Conservation (phyloP, 495 filamentous ascomycete species). For the Penicillium cosmopolitanum region DNA sequence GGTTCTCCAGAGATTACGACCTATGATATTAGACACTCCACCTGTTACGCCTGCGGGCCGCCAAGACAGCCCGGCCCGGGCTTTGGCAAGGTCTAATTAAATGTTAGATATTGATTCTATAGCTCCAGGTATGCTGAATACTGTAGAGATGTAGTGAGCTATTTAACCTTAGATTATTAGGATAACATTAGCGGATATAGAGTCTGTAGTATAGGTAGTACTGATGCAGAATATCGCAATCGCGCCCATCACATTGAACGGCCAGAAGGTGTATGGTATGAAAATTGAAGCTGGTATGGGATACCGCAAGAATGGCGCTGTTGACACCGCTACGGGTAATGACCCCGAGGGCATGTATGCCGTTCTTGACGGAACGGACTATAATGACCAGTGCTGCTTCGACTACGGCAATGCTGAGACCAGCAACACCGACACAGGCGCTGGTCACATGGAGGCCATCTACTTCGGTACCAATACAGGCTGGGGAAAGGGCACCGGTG, state of each 20-base stretch:
- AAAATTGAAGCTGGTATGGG: slow-evolving; percentile 59
- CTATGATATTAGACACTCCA: too few relatives aligned
- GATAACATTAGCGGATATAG: too few relatives aligned
- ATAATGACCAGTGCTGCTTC: slow-evolving; percentile 61
- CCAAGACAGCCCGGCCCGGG: too few relatives aligned
- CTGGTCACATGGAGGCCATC: slow-evolving; percentile 64
- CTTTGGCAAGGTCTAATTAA: too few relatives aligned
- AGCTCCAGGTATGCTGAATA: too few relatives aligned
- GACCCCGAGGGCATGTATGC: slow-evolving; percentile 61
- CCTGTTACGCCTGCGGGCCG: too few relatives aligned
- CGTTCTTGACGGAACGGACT: slow-evolving; percentile 62
- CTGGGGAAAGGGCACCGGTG: slow-evolving; percentile 57
- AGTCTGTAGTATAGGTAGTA: too few relatives aligned
- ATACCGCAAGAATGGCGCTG: slow-evolving; percentile 56
- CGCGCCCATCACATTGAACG: slow-evolving; percentile 60
- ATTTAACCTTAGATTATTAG: too few relatives aligned
- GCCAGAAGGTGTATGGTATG: slow-evolving; percentile 61
- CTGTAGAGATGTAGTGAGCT: too few relatives aligned
- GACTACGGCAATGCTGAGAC: slow-evolving; percentile 66
- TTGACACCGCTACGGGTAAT: slow-evolving; percentile 55
- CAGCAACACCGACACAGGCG: slow-evolving; percentile 55
- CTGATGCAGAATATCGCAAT: too few relatives aligned
- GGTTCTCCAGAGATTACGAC: too few relatives aligned
- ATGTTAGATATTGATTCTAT: too few relatives aligned
- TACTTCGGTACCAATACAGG: slow-evolving; percentile 54